phyloP scores from a whole-genome alignment of 768 basidiomycete genomes.

The Gloeophyllum trabeum region DNA sequence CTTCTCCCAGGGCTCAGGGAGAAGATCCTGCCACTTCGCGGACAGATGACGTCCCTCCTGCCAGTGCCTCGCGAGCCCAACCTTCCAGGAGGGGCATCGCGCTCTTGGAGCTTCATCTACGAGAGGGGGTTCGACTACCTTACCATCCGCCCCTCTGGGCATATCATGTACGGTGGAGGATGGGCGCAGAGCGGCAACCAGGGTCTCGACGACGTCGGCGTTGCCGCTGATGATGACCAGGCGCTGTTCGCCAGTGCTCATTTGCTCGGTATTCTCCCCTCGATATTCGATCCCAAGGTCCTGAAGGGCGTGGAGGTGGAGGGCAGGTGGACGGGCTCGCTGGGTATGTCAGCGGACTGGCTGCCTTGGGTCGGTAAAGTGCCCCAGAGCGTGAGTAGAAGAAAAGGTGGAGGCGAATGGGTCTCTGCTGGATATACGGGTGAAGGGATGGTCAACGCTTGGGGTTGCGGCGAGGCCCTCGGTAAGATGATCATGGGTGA shows the following conservation, averaged over 20 bases:
- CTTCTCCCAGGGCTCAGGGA: slow-evolving; percentile 51
- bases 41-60: slow-evolving; percentile 40
- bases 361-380: slow-evolving; percentile 64
- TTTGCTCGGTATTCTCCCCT: slow-evolving; percentile 35
- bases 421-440: background rate
- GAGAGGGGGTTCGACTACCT: slow-evolving; percentile 47
- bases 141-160: slow-evolving; percentile 40
- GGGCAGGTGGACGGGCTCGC: slow-evolving; percentile 51
- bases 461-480: background rate
- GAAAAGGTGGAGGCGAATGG: slow-evolving; percentile 13
- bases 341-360: slow-evolving; percentile 49
- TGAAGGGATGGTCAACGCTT: background rate
- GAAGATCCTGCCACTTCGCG: slow-evolving; percentile 51
- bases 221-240: slow-evolving; percentile 23
- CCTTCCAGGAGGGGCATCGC: background rate
- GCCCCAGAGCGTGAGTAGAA: slow-evolving; percentile 34
- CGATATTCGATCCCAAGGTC: slow-evolving; percentile 33
- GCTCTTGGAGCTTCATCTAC: background rate
- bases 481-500: background rate
- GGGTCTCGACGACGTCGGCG: slow-evolving; percentile 17
- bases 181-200: slow-evolving; percentile 21
- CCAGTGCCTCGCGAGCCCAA: slow-evolving; percentile 22
- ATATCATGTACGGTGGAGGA: slow-evolving; percentile 62
- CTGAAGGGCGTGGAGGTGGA: slow-evolving; percentile 34
- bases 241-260: slow-evolving; percentile 26